Evolutionary conservation across 768 basidiomycete species (phyloP).

Genomic region (Podaxis sp.): DNA sequence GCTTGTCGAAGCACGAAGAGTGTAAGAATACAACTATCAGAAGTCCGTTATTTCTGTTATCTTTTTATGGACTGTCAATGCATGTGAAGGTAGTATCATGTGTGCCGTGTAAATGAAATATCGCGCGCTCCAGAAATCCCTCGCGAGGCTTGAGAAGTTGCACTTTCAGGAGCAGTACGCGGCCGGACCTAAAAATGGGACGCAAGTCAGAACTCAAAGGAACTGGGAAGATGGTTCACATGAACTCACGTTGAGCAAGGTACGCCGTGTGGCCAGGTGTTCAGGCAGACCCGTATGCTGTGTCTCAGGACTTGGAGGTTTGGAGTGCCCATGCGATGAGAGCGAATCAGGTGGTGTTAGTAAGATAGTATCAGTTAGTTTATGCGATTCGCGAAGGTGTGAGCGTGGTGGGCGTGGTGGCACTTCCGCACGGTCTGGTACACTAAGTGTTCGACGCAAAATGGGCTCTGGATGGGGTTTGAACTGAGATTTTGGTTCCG

Average conservation of each 20-base stretch:
- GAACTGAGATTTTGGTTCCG: constrained; percentile 1
- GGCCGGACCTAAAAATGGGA: constrained; percentile 11
- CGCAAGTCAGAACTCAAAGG: not conserved
- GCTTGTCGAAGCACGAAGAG: not conserved
- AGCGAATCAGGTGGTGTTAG: constrained; percentile 17
- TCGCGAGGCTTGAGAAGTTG: not conserved
- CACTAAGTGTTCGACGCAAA: constrained; percentile 9
- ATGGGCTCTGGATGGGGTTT: constrained; percentile 8
- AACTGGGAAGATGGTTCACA: not conserved
- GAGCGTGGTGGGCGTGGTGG: constrained; percentile 23
- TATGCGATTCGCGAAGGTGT: constrained; percentile 21
- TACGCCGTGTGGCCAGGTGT: constrained; percentile 1
- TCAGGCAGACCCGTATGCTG: not conserved
- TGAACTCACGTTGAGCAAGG: constrained; percentile 12
- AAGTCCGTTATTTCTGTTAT: constrained; percentile 3
- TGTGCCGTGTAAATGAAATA: not conserved
- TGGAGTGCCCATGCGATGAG: not conserved
- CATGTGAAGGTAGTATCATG: constrained; percentile 8
- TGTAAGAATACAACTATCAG: constrained; percentile 9
- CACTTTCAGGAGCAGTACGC: constrained; percentile 6
- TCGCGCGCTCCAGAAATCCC: not conserved
- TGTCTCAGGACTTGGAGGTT: not conserved
- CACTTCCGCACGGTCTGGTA: constrained; percentile 5
- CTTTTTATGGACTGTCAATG: not conserved
- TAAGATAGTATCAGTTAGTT: constrained; percentile 3